Conservation (phyloP, 768 basidiomycete genomes). For the Kwoniella shandongensis region DNA sequence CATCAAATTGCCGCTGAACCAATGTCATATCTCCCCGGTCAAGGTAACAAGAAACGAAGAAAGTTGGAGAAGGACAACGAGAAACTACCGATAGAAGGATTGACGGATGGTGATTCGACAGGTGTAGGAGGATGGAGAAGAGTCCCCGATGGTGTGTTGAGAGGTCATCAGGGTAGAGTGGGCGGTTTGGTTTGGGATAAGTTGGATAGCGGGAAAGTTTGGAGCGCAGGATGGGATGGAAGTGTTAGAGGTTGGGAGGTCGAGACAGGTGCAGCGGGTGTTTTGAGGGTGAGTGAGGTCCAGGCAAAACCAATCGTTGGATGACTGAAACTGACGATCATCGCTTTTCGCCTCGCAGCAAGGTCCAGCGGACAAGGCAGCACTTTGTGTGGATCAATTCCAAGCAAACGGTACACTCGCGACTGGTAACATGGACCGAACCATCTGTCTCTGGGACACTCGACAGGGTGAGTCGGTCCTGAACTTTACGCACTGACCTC, state of each 20-base stretch:
- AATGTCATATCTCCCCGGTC: slow-evolving; percentile 45
- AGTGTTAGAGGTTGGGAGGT: slow-evolving; percentile 86
- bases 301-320: not conserved
- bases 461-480: slow-evolving; percentile 43
- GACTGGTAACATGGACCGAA: slow-evolving; percentile 56
- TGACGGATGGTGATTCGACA: slow-evolving; percentile 34
- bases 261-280: slow-evolving; percentile 60
- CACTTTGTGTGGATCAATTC: slow-evolving; percentile 55
- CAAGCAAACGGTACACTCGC: slow-evolving; percentile 47
- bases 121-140: slow-evolving; percentile 52
- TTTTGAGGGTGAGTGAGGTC: slow-evolving; percentile 51
- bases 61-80: slow-evolving; percentile 63
- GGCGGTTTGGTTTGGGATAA: slow-evolving; percentile 67
- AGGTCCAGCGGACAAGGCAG: slow-evolving; percentile 54
- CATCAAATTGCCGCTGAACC: slow-evolving; percentile 66
- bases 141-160: slow-evolving; percentile 70
- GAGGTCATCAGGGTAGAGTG: slow-evolving; percentile 79
- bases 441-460: slow-evolving; percentile 56
- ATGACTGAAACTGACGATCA: not conserved
- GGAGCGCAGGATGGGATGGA: slow-evolving; percentile 81
- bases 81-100: slow-evolving; percentile 32
- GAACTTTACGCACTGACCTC: too few relatives aligned
- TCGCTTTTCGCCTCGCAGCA: slow-evolving; percentile 31
- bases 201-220: slow-evolving; percentile 45
- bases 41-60: slow-evolving; percentile 64